Evolutionary conservation across 2,329 filamentous ascomycete genomes (phyloP), one percentile per base, ranked within the genome.

Genomic region (Westerdykella ornata): DNA sequence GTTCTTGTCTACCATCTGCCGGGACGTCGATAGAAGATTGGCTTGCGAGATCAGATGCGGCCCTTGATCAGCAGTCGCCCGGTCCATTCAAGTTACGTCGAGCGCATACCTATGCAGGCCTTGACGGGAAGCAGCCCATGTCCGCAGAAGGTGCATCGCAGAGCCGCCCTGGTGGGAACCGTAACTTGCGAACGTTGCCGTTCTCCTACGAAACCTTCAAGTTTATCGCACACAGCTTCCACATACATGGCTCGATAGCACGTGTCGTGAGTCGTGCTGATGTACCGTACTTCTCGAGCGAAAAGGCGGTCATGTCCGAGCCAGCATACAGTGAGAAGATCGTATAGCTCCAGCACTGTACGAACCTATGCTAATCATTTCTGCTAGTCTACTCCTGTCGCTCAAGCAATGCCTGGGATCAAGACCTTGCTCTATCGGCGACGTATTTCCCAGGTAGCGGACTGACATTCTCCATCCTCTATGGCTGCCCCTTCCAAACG

Each of bases 381-480:
- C 5, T 5, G 35, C 6, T 39, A 55, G 52, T 55, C 1, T 55
- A 52, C 35, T 52, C 42, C 35, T 55, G 48, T 22, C 50, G 52
- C 7, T 46, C 50, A 1, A 30, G 45, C 8, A 50, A 53, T 14
- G 39, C 50, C 13, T 55, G 52, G 52, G 32, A 29, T 2, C 35
- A 9, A 12, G 52, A 55, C 39, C 20, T 52, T 11, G 52, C 50
- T 14, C 14, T 55, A 13, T 45, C 50, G 9, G 37, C 38, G 8
- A 55, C 52, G 9, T 36, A 53, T 35, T 48, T 45, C 20, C 38
- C 43, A 1, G 5, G 39, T 18, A 28, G 4, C 2, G 39, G 46
- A 3, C 19, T 53, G 20, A 49, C 44, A 2, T 52, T 44, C 33
- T 39, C 47, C 3, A 45, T 56, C 4, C n/a, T 56, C 2, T 53